phyloP scores from a whole-genome alignment of 1,284 basidiomycete genomes.

The Cerrena zonata region DNA sequence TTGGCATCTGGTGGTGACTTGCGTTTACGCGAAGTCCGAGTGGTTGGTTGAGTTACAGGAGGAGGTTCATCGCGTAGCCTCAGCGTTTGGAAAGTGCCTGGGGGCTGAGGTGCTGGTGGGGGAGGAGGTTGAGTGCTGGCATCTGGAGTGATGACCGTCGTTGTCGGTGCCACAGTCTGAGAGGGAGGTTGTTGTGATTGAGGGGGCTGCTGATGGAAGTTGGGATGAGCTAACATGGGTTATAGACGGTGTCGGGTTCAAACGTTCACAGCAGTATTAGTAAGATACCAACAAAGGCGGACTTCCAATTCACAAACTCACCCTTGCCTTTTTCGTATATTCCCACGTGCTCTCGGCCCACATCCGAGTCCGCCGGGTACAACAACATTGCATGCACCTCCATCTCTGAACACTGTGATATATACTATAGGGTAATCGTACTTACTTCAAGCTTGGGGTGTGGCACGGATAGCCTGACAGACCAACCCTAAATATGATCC shows the following conservation, averaged over 20 bases:
- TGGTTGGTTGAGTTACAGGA: conserved; percentile 27
- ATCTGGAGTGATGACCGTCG: conserved; percentile 9
- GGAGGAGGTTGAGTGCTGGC: conserved; percentile 16
- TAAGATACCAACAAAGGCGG: conserved; percentile 30
- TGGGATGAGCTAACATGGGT: conserved; percentile 33
- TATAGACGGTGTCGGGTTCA: conserved; percentile 20
- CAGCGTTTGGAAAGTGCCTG: conserved; percentile 46
- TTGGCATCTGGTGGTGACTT: conserved; percentile 30
- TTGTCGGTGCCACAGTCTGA: conserved; percentile 15
- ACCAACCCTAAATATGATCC: not conserved
- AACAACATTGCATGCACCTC: no score
- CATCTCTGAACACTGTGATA: no score
- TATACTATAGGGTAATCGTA: no score
- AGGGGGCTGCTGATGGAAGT: conserved; percentile 33
- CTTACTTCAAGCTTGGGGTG: no score
- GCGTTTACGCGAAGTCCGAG: conserved; percentile 32
- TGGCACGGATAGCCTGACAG: no score
- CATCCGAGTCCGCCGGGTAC: no score
- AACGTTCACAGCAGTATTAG: conserved; percentile 28
- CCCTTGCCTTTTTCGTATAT: not conserved
- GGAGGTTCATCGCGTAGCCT: conserved; percentile 56
- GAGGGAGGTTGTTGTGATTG: conserved; percentile 32
- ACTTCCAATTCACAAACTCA: conserved; percentile 14
- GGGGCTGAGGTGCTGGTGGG: conserved; percentile 26
- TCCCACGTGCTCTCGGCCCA: not conserved